These are phyloP conservation scores for Pichia sp. DNA, from an alignment of 1,139 yeast genomes.

Conservation along the genomic window DNA sequence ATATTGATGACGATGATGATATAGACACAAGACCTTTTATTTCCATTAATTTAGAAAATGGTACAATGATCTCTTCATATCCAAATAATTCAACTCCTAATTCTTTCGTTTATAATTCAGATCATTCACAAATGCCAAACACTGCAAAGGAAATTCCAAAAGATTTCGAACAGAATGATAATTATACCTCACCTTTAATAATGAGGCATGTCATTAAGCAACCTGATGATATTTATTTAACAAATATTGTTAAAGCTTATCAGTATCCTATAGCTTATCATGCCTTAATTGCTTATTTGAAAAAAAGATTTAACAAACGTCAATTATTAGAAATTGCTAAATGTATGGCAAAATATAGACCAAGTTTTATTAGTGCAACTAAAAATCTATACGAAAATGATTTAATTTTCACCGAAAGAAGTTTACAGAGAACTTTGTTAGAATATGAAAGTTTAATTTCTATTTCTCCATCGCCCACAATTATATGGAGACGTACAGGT, in stretches of 20 bases:
- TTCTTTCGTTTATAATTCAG: constrained; percentile 30
- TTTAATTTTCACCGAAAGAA: constrained; percentile 57
- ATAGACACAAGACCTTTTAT: constrained; percentile 25
- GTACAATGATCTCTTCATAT: constrained; percentile 28
- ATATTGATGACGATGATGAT: constrained; percentile 15
- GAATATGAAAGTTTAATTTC: constrained; percentile 60
- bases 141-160: constrained; percentile 27
- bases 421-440: constrained; percentile 60
- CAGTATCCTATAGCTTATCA: constrained; percentile 67
- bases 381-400: constrained; percentile 63
- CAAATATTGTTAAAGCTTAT: constrained; percentile 48
- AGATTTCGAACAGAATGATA: constrained; percentile 28
- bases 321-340: constrained; percentile 53
- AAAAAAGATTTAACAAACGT: constrained; percentile 45
- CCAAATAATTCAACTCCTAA: constrained; percentile 28
- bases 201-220: constrained; percentile 56
- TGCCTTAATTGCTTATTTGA: constrained; percentile 50
- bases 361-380: constrained; percentile 69
- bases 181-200: constrained; percentile 49
- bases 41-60: constrained; percentile 23
- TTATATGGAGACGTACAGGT: constrained; percentile 75
- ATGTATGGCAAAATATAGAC: constrained; percentile 64
- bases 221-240: constrained; percentile 56
- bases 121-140: constrained; percentile 28
- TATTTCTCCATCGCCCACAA: constrained; percentile 58